Conservation (phyloP, 2,329 filamentous ascomycete genomes). For the Cladosporium colombiae region DNA sequence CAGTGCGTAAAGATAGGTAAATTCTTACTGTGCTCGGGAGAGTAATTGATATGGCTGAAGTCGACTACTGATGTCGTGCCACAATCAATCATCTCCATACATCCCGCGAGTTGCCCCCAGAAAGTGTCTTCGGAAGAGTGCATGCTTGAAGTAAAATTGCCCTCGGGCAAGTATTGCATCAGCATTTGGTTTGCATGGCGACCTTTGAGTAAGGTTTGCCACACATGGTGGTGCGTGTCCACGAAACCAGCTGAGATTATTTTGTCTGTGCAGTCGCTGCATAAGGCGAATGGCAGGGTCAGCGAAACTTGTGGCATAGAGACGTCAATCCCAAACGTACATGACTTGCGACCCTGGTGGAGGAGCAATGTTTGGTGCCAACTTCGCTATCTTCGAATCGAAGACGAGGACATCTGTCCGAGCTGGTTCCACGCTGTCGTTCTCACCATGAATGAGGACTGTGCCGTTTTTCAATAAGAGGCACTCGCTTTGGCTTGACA, state of each 20-base stretch:
- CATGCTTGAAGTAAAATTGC: slow-evolving; percentile 41
- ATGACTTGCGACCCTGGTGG: slow-evolving; percentile 35
- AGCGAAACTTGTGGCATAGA: not conserved
- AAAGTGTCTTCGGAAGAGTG: slow-evolving; percentile 47
- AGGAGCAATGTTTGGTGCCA: slow-evolving; percentile 32
- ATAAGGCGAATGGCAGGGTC: not conserved
- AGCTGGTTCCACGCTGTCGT: slow-evolving; percentile 36
- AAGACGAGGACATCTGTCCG: slow-evolving; percentile 38
- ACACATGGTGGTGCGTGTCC: slow-evolving; percentile 50
- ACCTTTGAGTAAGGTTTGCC: slow-evolving; percentile 47
- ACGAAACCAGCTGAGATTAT: slow-evolving; percentile 48
- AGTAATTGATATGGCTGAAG: slow-evolving; percentile 39
- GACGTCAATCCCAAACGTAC: not conserved
- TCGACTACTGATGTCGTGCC: slow-evolving; percentile 47
- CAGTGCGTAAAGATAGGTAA: no score
- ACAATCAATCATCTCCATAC: slow-evolving; percentile 43
- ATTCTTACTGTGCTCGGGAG: slow-evolving; percentile 31
- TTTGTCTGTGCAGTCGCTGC: slow-evolving; percentile 42
- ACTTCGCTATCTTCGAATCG: slow-evolving; percentile 39
- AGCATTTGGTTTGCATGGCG: slow-evolving; percentile 43
- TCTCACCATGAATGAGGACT: slow-evolving; percentile 39
- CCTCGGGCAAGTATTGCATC: slow-evolving; percentile 46
- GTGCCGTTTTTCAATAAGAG: slow-evolving; percentile 40
- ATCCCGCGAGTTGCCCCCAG: slow-evolving; percentile 48
- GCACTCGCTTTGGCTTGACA: not conserved